Base-by-base conservation (phyloP, 805 yeast species). In the Saccharomycopsis capsularis region DNA sequence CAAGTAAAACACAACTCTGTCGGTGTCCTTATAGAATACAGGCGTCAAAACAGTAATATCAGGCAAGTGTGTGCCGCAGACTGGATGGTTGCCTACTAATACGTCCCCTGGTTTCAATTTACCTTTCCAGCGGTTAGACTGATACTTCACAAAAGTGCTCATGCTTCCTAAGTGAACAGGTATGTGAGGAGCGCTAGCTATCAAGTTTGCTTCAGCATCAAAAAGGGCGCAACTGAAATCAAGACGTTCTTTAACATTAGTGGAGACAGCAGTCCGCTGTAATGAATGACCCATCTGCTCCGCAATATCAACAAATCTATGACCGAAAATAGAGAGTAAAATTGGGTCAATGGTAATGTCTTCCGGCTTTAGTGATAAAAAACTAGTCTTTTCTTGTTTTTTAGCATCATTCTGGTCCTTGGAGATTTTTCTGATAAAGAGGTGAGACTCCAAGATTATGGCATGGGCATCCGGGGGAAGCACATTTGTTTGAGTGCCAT, bases 41-140 rank as follows among this genome's bases (percentile, higher is more conserved):
- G 98, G 98, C 0, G 96, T 85, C 40, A 91, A 81, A 11, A 90
- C 95, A 0, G 97, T 90, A 55, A 90, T 88, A 66, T 86, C 95
- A 0, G 95, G 95, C 51, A 86, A 68, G 66, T 86, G 95, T 0
- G 93, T 83, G 3, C 95, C 95, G 44, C 78, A 78, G 19, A 79
- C 79, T 2, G 95, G 95, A 57, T 85, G 93, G 60, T 86, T 86
- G 0, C 90, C 80, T 3, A 82, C 79, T 2, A 86, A 56, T 2
- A 84, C 87, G 64, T 86, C 95, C 22, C 95, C 95, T 3, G 78
- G 79, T 49, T 72, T 68, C 37, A 86, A 60, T 54, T 76, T 76
- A 5, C 76, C 81, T 35, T 71, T 64, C 95, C 95, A 85, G 15
- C 75, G 46, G 30, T 72, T 65, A 2, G 81, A 78, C 62, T 85